These are phyloP conservation scores for Apiospora sp. DNA, from an alignment of 2,329 filamentous ascomycete species.

Conservation along the genomic window DNA sequence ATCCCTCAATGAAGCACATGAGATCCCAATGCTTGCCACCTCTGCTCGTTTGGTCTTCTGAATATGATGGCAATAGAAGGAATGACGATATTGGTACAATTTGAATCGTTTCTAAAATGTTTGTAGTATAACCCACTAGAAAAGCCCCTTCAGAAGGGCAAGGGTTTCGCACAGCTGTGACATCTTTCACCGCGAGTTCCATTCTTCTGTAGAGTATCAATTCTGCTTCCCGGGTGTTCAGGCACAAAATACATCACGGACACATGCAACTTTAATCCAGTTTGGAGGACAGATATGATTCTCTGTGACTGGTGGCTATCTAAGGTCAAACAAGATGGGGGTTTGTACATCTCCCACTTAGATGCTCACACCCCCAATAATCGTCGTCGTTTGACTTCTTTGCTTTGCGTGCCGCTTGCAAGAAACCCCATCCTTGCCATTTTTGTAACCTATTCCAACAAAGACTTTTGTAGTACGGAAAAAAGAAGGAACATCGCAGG, in stretches of 20 bases:
- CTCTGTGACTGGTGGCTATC: background rate
- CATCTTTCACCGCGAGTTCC: background rate
- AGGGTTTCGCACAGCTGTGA: background rate
- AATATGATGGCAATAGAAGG: background rate
- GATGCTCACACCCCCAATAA: background rate
- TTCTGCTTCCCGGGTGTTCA: background rate
- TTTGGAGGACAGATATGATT: background rate
- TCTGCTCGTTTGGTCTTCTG: background rate
- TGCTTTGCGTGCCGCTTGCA: background rate
- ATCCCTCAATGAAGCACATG: constrained; percentile 10
- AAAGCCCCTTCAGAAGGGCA: no score
- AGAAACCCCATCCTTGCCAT: background rate
- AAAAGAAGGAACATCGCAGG: constrained; percentile 1
- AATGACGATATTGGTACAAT: background rate
- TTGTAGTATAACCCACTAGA: background rate
- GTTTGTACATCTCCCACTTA: background rate
- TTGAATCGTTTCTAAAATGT: background rate
- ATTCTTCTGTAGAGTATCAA: background rate
- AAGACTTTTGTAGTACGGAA: background rate
- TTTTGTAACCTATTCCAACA: background rate
- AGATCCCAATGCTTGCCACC: background rate
- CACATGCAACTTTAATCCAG: background rate
- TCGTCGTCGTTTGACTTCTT: background rate
- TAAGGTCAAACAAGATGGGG: background rate
- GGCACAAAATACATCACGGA: background rate